Percentiles rank a stretch among this genome's conserved stretches.
Evolutionary conservation across 2,329 filamentous ascomycete species (phyloP).

Genomic region (Zymoseptoria crescenta): DNA sequence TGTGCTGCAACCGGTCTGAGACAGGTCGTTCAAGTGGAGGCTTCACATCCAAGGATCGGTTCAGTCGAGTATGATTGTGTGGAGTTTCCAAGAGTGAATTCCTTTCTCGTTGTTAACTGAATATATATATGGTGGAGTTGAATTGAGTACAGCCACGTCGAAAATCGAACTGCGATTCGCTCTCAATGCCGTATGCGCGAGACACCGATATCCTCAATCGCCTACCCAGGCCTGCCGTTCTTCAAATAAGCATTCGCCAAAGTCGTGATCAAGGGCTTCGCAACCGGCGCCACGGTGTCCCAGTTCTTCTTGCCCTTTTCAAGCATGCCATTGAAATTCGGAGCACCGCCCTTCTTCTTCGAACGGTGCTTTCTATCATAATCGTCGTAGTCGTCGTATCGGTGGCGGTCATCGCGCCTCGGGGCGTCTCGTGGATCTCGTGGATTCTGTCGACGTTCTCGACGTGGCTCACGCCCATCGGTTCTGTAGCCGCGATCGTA

Average conservation of each 20-base stretch:
- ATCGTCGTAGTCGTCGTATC: constrained; percentile 15
- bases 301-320: constrained; percentile 26
- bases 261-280: constrained; percentile 23
- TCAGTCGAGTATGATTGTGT: neutral
- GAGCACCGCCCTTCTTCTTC: constrained; percentile 9
- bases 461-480: constrained; percentile 20
- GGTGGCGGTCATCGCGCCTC: constrained; percentile 6
- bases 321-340: constrained; percentile 19
- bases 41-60: neutral
- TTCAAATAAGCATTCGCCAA: constrained; percentile 25
- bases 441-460: constrained; percentile 13
- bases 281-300: constrained; percentile 25
- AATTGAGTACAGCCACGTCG: neutral
- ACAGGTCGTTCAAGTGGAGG: neutral
- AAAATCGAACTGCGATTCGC: neutral
- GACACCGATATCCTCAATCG: neutral
- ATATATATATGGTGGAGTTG: neutral
- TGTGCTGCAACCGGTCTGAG: neutral
- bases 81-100: too few species aligned
- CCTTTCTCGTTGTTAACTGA: neutral
- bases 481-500: constrained; percentile 25
- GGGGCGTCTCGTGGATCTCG: constrained; percentile 10
- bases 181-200: neutral
- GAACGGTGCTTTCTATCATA: constrained; percentile 8
- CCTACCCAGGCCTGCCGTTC: constrained; percentile 6